phyloP scores from a whole-genome alignment of 1,284 basidiomycete genomes.

The Singerocomus inundabilis region DNA sequence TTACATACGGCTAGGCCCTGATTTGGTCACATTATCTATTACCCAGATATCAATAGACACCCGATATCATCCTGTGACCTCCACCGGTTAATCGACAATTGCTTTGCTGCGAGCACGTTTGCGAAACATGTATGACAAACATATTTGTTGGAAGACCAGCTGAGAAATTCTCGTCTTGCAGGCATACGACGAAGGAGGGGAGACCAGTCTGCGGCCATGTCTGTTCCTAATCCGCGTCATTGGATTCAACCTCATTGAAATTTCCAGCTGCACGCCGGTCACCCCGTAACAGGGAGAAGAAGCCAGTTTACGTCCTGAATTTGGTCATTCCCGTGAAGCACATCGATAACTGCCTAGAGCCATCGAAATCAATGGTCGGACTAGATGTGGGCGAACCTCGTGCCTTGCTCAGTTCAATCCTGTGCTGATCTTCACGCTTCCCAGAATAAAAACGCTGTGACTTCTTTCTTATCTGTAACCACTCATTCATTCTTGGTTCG shows the following conservation, averaged over 20 bases:
- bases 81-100: constrained; percentile 63
- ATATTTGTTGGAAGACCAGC: background rate
- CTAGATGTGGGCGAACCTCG: constrained; percentile 54
- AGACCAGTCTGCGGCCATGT: constrained; percentile 47
- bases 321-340: constrained; percentile 60
- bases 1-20: constrained; percentile 9
- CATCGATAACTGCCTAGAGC: constrained; percentile 78
- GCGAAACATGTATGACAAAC: constrained; percentile 55
- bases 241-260: constrained; percentile 12
- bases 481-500: constrained; percentile 64
- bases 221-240: constrained; percentile 20
- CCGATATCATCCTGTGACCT: constrained; percentile 67
- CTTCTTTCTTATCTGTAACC: constrained; percentile 54
- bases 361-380: constrained; percentile 66
- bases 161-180: constrained; percentile 25
- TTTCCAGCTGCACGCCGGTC: constrained; percentile 58
- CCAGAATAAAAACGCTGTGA: constrained; percentile 50
- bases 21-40: constrained; percentile 4
- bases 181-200: constrained; percentile 64
- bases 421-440: constrained; percentile 11
- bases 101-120: constrained; percentile 70
- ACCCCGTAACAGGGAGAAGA: constrained; percentile 72
- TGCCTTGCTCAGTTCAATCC: constrained; percentile 2
- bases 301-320: constrained; percentile 80
- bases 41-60: constrained; percentile 79